Evolutionary conservation across 345 rosid genomes (phyloP).

Genomic region (Aquilaria malaccensis): DNA sequence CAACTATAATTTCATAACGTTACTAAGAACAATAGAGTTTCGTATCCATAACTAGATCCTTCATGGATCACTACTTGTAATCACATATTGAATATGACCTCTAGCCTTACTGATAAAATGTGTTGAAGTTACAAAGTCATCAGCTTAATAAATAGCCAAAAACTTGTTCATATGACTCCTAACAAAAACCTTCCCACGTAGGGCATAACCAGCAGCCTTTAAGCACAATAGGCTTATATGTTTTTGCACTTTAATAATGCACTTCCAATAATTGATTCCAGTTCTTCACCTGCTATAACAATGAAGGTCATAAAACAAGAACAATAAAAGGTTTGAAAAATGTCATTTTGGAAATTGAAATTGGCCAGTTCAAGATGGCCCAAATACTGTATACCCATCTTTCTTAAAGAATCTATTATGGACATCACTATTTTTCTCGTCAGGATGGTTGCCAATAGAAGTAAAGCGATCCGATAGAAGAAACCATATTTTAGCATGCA

Average conservation of each 20-base stretch:
- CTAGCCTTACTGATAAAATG: too few species aligned
- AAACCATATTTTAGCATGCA: constrained; percentile 70
- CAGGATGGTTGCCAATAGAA: constrained; percentile 69
- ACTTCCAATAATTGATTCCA: constrained; percentile 85
- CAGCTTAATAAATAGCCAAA: too few species aligned
- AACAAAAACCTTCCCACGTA: too few species aligned
- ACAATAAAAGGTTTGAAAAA: constrained; percentile 70
- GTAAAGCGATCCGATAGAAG: constrained; percentile 73
- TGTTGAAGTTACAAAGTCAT: too few species aligned
- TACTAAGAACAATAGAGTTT: too few species aligned
- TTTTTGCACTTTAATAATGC: constrained; percentile 27
- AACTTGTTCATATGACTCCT: too few species aligned
- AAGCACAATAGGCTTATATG: too few species aligned
- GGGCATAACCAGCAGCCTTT: too few species aligned
- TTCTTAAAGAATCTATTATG: constrained; percentile 70
- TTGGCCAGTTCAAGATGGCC: constrained; percentile 67
- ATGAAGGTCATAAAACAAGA: constrained; percentile 74
- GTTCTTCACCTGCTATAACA: constrained; percentile 81
- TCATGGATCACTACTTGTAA: too few species aligned
- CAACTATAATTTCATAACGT: too few species aligned
- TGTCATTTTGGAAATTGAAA: constrained; percentile 77
- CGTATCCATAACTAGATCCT: too few species aligned
- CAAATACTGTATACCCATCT: constrained; percentile 72
- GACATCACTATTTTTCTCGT: constrained; percentile 71
- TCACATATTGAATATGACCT: too few species aligned